phyloP scores from a whole-genome alignment of 2,329 filamentous ascomycete species.

The Aureobasidium sp. region DNA sequence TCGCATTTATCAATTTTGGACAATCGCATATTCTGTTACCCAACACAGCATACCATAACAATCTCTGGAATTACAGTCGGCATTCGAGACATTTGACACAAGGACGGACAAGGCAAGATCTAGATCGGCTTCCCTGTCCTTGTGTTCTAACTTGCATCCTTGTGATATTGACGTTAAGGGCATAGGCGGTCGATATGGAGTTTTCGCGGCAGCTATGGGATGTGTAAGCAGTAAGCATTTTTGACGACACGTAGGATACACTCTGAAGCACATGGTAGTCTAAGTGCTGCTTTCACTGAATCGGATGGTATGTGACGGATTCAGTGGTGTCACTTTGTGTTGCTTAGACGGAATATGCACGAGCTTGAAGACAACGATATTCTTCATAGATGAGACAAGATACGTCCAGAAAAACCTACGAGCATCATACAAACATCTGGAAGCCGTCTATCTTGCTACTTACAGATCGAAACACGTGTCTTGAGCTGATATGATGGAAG shows the following conservation, averaged over 20 bases:
- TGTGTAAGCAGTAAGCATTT: not conserved
- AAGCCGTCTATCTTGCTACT: no score
- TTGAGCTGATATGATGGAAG: no score
- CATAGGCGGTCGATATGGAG: not conserved
- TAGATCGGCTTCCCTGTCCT: not conserved
- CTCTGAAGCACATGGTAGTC: no score
- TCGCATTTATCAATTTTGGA: not conserved
- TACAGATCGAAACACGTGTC: not conserved
- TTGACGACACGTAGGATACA: no score
- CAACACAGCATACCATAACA: not conserved
- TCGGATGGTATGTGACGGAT: no score
- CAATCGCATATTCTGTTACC: not conserved
- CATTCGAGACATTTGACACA: not conserved
- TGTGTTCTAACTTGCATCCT: not conserved
- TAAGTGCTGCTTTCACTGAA: no score
- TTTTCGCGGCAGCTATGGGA: not conserved
- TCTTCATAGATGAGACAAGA: no score
- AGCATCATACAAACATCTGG: no score
- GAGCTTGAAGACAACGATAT: no score
- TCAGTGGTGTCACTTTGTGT: no score
- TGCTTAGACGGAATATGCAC: no score
- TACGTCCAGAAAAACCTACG: no score
- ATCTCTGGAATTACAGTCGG: not conserved
- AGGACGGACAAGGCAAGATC: not conserved
- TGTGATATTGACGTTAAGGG: not conserved